These are phyloP conservation scores for Melanogaster broomeanus DNA, from an alignment of 768 basidiomycete genomes.

Conservation along the genomic window DNA sequence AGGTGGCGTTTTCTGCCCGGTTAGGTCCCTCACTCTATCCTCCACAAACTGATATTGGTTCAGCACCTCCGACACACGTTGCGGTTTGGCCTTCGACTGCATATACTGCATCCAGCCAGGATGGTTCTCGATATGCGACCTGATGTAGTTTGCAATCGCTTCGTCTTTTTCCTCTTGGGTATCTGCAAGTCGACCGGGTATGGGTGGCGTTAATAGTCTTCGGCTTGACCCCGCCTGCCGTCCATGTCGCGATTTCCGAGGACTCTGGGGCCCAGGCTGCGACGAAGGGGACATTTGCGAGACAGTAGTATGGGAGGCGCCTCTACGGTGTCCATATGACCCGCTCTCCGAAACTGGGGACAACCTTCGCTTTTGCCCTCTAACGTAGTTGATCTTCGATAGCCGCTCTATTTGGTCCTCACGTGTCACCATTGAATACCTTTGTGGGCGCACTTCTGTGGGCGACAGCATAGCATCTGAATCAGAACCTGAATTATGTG, in stretches of 20 bases:
- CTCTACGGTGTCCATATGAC: constrained; percentile 13
- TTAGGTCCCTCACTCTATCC: constrained; percentile 46
- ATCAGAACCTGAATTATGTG: constrained; percentile 22
- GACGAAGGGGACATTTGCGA: constrained; percentile 15
- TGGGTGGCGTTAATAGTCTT: constrained; percentile 21
- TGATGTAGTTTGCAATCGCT: constrained; percentile 45
- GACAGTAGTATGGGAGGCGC: not conserved
- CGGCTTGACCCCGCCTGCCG: not conserved
- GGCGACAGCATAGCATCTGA: constrained; percentile 6
- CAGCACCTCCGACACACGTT: constrained; percentile 43
- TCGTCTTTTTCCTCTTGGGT: constrained; percentile 42
- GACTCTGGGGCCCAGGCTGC: not conserved
- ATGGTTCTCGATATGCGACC: constrained; percentile 44
- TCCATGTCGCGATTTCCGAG: constrained; percentile 1
- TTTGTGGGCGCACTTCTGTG: constrained; percentile 1
- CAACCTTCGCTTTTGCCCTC: constrained; percentile 5
- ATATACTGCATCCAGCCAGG: constrained; percentile 48
- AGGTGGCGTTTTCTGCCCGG: constrained; percentile 44
- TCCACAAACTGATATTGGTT: constrained; percentile 56
- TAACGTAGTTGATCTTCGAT: constrained; percentile 21
- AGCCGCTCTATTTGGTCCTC: constrained; percentile 30
- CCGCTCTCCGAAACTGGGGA: constrained; percentile 18
- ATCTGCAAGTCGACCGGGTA: constrained; percentile 31
- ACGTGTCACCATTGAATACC: constrained; percentile 20
- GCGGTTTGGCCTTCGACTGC: constrained; percentile 40